Base-by-base conservation (phyloP, 306 rosid species). In the Dryas drummondii region DNA sequence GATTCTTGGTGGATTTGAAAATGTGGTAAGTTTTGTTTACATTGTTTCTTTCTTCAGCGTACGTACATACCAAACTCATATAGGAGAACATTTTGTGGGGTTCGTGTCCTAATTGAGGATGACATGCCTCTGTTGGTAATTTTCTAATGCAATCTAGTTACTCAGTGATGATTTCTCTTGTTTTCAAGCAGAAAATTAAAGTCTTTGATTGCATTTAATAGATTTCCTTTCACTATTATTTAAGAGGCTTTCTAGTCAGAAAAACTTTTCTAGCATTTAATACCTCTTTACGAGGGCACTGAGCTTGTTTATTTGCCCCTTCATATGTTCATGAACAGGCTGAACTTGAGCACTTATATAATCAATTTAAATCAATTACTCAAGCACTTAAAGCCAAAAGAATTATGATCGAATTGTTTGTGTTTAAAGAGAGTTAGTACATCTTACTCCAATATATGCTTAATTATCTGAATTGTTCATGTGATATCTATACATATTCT, bases 11-110 rank as follows among this genome's bases (percentile, higher is more conserved):
- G 22, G 59, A 16, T 54, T 54, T 54, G 59, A 54, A 1, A 54
- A 54, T 70, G 87, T 84, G 87, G 87, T 84, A 84, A 58, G 76
- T 72, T 47, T 26, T 27, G 51, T 27, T 69, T 77, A 15, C 9
- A 45, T 60, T 22, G 58, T 3, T 63, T 17, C 51, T 63, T 22
- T 51, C 11, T 53, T 59, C 49, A 48, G 22, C 69, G 59, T 58
- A 59, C 42, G 16, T 74, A 0, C 50, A 22, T 52, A 4, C 22
- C 46, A 27, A 32, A 27, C 66, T 59, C 40, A 15, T 47, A 14
- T 60, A 52, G 16, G 26, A 22, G 40, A n/a, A 41, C 58, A 61
- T 47, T 60, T 73, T 7, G 2, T 41, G 47, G 55, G 27, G 68
- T 71, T 44, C 15, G 27, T 58, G 14, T 27, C 45, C 26, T 57